phyloP scores from a whole-genome alignment of 305 asterid species.

The Solanum hybrid region DNA sequence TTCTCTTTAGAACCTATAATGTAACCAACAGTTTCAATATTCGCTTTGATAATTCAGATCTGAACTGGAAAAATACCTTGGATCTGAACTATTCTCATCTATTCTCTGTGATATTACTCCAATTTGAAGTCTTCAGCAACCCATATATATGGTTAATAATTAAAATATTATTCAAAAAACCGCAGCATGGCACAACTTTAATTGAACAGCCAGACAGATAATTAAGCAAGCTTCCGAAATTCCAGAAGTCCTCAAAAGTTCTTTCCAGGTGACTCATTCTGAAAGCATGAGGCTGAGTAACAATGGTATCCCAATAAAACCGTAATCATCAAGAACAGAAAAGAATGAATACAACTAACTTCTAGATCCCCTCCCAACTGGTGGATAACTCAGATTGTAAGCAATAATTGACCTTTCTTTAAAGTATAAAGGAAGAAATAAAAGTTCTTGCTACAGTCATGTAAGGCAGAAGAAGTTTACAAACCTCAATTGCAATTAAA shows the following conservation, averaged over 20 bases:
- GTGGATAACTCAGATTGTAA: background rate
- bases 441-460: background rate
- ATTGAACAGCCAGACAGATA: background rate
- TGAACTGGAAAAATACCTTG: background rate
- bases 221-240: background rate
- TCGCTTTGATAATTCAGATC: background rate
- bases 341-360: background rate
- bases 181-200: background rate
- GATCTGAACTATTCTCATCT: background rate
- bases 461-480: constrained; percentile 13
- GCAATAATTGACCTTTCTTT: background rate
- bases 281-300: background rate
- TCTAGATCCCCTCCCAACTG: background rate
- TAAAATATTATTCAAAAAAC: background rate
- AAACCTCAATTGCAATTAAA: constrained; percentile 91
- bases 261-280: background rate
- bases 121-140: background rate
- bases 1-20: background rate
- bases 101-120: background rate
- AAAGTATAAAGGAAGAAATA: background rate
- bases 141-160: background rate
- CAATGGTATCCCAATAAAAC: background rate
- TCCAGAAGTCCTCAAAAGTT: background rate
- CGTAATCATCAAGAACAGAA: background rate
- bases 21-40: background rate